Percentiles rank a stretch among this genome's conserved stretches.
Conservation (phyloP, 495 filamentous ascomycete species). For the Xylaria nigripes region DNA sequence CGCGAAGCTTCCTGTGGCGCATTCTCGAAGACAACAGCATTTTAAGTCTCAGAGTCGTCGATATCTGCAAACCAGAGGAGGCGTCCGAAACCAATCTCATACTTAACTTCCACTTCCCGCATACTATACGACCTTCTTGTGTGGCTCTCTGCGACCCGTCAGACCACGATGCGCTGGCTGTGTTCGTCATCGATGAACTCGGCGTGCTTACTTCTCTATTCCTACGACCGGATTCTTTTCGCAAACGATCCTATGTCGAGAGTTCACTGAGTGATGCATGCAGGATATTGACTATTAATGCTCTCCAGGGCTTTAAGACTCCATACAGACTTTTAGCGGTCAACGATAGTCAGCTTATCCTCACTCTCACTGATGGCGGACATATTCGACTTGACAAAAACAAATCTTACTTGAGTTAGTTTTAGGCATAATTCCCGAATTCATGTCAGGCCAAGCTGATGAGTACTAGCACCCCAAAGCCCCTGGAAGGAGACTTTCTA, state of each 20-base stretch:
- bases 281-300: slow-evolving; percentile 60
- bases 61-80: slow-evolving; percentile 63
- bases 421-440: neutral
- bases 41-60: slow-evolving; percentile 73
- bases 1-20: slow-evolving; percentile 83
- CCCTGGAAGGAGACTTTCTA: slow-evolving; percentile 72
- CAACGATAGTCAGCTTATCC: slow-evolving; percentile 61
- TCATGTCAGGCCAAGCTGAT: slow-evolving; percentile 2
- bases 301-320: slow-evolving; percentile 60
- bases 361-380: slow-evolving; percentile 75
- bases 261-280: slow-evolving; percentile 65
- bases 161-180: slow-evolving; percentile 66
- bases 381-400: slow-evolving; percentile 64
- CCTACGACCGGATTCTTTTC: slow-evolving; percentile 73
- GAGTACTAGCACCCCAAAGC: slow-evolving; percentile 34
- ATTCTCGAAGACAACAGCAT: slow-evolving; percentile 72
- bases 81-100: slow-evolving; percentile 61
- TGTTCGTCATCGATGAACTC: slow-evolving; percentile 70
- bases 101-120: slow-evolving; percentile 67
- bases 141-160: slow-evolving; percentile 73
- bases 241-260: slow-evolving; percentile 56
- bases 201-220: slow-evolving; percentile 74
- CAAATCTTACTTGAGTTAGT: slow-evolving; percentile 58
- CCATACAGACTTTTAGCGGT: slow-evolving; percentile 76
- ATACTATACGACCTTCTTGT: slow-evolving; percentile 60